Percentiles rank a stretch among this genome's conserved stretches.
Conservation (phyloP, 2,329 filamentous ascomycete species). For the Clarireedia monteithiana region DNA sequence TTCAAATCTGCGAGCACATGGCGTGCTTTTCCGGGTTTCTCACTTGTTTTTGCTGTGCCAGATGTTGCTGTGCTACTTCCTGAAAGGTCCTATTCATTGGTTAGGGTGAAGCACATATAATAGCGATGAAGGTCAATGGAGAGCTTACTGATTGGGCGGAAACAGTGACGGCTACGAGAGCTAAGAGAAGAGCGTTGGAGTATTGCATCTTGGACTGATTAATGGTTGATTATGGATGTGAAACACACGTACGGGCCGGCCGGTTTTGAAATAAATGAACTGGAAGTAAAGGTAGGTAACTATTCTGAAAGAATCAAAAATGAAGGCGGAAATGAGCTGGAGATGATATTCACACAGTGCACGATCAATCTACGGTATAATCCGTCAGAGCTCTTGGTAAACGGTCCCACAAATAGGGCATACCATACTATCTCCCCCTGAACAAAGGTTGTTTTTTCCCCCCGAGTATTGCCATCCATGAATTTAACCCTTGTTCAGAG, state of each 20-base stretch:
- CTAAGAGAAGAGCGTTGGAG: conserved; percentile 19
- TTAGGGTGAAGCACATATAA: not conserved
- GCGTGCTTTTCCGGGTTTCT: no score
- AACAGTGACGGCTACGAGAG: conserved; percentile 19
- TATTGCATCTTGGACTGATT: conserved; percentile 22
- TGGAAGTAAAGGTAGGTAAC: not conserved
- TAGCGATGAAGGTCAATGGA: no score
- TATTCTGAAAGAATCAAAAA: not conserved
- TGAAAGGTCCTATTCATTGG: conserved; percentile 4
- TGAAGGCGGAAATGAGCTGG: not conserved
- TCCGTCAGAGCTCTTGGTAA: not conserved
- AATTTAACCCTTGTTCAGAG: no score
- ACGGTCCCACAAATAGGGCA: not conserved
- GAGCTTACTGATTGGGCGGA: conserved; percentile 14
- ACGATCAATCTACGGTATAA: not conserved
- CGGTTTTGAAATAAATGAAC: not conserved
- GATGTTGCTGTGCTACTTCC: not conserved
- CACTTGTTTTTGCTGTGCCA: not conserved
- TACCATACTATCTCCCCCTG: not conserved
- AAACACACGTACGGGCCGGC: not conserved
- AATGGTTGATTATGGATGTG: conserved; percentile 2
- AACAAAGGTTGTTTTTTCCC: not conserved
- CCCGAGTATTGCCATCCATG: not conserved
- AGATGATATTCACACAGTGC: not conserved
- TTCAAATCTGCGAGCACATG: no score